Conservation (phyloP, 805 yeast species). For the Pichia nakasei region DNA sequence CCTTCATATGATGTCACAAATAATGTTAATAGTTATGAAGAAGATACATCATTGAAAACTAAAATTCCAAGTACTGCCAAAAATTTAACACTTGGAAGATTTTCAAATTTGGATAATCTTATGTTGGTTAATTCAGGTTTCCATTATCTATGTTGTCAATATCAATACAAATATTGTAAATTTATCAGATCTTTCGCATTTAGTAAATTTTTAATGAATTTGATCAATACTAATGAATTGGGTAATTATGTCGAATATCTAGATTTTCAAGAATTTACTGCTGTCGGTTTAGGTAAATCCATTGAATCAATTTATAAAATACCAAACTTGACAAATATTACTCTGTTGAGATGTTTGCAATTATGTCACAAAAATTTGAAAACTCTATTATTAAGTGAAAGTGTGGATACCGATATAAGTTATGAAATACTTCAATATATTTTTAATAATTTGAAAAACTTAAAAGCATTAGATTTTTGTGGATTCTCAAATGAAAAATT, state of each 20-base stretch:
- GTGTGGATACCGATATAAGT: constrained; percentile 76
- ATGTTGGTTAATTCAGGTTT: constrained; percentile 46
- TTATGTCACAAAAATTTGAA: constrained; percentile 52
- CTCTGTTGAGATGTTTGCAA: constrained; percentile 54
- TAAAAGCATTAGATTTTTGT: constrained; percentile 77
- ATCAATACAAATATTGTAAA: constrained; percentile 56
- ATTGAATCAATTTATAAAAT: constrained; percentile 85
- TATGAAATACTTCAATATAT: constrained; percentile 43
- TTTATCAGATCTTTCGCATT: constrained; percentile 78
- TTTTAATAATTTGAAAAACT: constrained; percentile 43
- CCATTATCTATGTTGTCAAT: constrained; percentile 47
- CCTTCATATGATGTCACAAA: neutral
- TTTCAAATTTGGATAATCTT: constrained; percentile 21
- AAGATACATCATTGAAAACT: neutral
- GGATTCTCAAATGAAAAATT: constrained; percentile 70
- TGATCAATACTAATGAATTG: constrained; percentile 36
- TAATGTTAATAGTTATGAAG: neutral
- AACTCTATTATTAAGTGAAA: constrained; percentile 79
- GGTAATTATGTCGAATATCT: constrained; percentile 62
- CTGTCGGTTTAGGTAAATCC: constrained; percentile 83
- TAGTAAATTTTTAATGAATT: constrained; percentile 55
- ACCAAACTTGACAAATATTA: constrained; percentile 75
- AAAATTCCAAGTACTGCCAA: constrained; percentile 9
- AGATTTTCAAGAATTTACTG: constrained; percentile 83
- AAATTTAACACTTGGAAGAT: constrained; percentile 20